phyloP scores from a whole-genome alignment of 306 rosid species.

The Rosa multiflora region DNA sequence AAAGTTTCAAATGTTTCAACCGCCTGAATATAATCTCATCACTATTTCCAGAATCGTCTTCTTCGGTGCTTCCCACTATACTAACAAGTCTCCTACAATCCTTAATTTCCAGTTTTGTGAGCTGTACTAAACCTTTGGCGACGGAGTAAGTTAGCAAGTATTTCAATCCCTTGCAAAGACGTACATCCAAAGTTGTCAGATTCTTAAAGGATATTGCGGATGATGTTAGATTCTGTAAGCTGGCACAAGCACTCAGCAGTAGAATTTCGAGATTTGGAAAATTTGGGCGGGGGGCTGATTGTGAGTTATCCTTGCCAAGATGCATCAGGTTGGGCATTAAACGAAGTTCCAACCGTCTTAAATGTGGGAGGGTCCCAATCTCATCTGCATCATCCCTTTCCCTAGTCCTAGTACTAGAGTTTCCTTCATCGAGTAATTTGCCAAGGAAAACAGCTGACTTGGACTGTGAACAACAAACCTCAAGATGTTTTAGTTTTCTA shows the following conservation, averaged over 20 bases:
- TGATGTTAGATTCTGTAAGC: background rate
- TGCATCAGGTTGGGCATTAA: background rate
- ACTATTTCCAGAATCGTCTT: background rate
- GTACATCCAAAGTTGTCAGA: background rate
- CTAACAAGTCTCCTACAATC: background rate
- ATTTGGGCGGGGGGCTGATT: background rate
- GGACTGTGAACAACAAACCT: background rate
- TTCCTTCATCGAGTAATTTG: background rate
- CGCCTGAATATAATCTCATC: background rate
- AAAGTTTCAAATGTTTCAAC: background rate
- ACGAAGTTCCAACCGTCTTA: background rate
- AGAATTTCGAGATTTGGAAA: background rate
- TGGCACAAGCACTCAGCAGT: rapidly evolving
- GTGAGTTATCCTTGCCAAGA: background rate
- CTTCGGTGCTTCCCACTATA: background rate
- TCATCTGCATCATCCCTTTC: too few species aligned
- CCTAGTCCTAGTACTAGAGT: too few species aligned
- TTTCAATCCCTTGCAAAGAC: rapidly evolving
- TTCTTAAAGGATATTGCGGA: background rate
- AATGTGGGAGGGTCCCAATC: background rate
- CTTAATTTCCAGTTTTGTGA: background rate
- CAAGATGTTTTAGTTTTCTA: background rate
- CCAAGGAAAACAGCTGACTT: background rate
- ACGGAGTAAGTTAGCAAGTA: background rate
- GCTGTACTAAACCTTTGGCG: background rate